Percentiles rank a stretch among this genome's conserved stretches.
Evolutionary conservation across 148 eudicot species (phyloP).

Genomic region (Chenopodium berlandieri): DNA sequence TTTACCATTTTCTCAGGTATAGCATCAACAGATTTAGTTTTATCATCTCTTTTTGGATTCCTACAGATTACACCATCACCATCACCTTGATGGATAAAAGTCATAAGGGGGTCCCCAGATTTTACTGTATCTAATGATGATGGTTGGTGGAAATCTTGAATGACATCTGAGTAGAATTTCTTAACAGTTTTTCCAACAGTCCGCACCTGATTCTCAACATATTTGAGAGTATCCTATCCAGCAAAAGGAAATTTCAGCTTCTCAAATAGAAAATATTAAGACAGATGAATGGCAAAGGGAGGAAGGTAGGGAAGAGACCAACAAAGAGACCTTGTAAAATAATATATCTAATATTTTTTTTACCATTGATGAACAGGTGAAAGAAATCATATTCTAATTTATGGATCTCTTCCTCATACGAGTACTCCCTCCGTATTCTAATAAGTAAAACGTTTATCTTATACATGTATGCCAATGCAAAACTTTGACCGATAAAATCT

Average conservation of each 20-base stretch:
- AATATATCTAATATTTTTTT: neutral
- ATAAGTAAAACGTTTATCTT: too few relatives aligned
- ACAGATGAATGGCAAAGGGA: neutral
- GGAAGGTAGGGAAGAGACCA: neutral
- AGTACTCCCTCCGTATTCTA: neutral
- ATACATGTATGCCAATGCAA: too few relatives aligned
- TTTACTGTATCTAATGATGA: conserved; percentile 46
- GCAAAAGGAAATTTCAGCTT: conserved; percentile 10
- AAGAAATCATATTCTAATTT: neutral
- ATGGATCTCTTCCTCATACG: neutral
- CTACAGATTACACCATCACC: conserved; percentile 30
- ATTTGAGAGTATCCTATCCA: conserved; percentile 69
- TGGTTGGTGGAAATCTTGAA: conserved; percentile 59
- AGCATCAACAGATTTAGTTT: conserved; percentile 25
- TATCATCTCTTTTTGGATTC: conserved; percentile 35
- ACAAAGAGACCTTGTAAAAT: neutral
- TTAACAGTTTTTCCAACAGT: conserved; percentile 73
- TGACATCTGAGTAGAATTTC: conserved; percentile 72
- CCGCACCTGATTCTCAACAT: conserved; percentile 68
- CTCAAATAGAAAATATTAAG: neutral
- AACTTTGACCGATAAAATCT: too few relatives aligned
- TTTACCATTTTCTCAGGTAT: conserved; percentile 22
- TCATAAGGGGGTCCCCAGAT: conserved; percentile 38
- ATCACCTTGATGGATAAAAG: conserved; percentile 39
- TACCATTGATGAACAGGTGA: neutral